Evolutionary conservation across 148 eudicot genomes (phyloP).

Genomic region (Amaranthus palmeri): DNA sequence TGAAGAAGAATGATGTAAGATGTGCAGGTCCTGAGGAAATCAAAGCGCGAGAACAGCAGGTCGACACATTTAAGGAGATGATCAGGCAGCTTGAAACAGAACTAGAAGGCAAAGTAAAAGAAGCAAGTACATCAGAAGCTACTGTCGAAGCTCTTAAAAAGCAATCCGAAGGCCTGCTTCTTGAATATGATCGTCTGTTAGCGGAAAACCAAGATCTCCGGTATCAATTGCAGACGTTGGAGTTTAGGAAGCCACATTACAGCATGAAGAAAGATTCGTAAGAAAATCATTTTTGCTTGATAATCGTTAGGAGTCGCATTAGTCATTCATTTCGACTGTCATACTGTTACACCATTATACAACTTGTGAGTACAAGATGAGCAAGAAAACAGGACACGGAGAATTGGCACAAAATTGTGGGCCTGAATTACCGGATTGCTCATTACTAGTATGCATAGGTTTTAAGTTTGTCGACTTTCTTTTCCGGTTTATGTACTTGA

Average conservation of each 20-base stretch:
- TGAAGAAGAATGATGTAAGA: conserved; percentile 36
- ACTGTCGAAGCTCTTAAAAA: conserved; percentile 42
- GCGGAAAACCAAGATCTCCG: conserved; percentile 56
- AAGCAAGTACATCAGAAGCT: conserved; percentile 43
- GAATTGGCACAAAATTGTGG: background rate
- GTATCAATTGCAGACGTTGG: conserved; percentile 35
- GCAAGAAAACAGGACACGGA: background rate
- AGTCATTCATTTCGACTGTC: background rate
- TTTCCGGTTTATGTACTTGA: background rate
- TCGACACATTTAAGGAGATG: conserved; percentile 36
- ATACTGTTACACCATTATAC: background rate
- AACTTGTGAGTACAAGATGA: conserved; percentile 5
- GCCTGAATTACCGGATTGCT: conserved; percentile 11
- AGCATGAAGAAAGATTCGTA: conserved; percentile 36
- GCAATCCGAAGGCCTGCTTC: conserved; percentile 53
- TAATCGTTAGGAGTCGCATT: conserved; percentile 1
- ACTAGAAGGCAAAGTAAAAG: conserved; percentile 41
- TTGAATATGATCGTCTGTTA: conserved; percentile 52
- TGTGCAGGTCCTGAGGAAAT: conserved; percentile 44
- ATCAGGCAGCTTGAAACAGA: conserved; percentile 44
- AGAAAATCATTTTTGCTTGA: conserved; percentile 8
- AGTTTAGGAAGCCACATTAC: conserved; percentile 30
- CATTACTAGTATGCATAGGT: background rate
- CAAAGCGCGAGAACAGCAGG: conserved; percentile 53
- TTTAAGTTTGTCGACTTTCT: background rate